A percentile compares a stretch with the other conserved stretches of the same genome.
Conservation (phyloP, 1,284 basidiomycete species). For the Cyathus pygmaeus region DNA sequence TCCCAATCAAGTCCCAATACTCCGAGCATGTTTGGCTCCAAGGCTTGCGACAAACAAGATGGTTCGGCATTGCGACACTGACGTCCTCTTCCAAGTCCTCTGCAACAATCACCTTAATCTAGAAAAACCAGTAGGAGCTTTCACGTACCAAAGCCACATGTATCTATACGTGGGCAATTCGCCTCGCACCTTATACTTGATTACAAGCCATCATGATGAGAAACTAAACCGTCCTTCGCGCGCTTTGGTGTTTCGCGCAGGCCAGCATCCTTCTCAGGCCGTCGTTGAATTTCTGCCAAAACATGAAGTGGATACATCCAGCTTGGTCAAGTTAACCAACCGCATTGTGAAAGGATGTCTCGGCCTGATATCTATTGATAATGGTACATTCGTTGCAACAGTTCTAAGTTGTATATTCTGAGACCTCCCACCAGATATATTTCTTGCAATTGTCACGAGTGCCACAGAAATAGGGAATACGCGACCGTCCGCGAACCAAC, state of each 20-base stretch:
- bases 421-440: constrained; percentile 66
- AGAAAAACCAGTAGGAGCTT: too few relatives aligned
- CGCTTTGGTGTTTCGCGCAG: constrained; percentile 77
- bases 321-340: constrained; percentile 69
- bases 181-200: constrained; percentile 76
- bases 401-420: not conserved
- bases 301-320: constrained; percentile 74
- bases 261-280: constrained; percentile 68
- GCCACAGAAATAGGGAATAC: constrained; percentile 84
- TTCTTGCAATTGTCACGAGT: constrained; percentile 80
- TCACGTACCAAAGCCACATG: constrained; percentile 58
- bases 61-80: not conserved
- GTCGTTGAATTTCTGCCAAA: constrained; percentile 86
- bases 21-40: too few relatives aligned
- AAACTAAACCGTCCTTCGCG: constrained; percentile 63
- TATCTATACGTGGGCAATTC: constrained; percentile 74
- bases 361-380: constrained; percentile 77
- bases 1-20: too few relatives aligned
- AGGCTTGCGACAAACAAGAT: too few relatives aligned
- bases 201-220: constrained; percentile 75
- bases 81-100: too few relatives aligned
- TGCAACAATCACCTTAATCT: not conserved
- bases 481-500: constrained; percentile 63
- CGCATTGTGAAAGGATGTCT: constrained; percentile 83
- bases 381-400: constrained; percentile 55